Evolutionary conservation across 345 rosid species (phyloP), one percentile per base, ranked within the genome.

Genomic region (Arabis alpina): DNA sequence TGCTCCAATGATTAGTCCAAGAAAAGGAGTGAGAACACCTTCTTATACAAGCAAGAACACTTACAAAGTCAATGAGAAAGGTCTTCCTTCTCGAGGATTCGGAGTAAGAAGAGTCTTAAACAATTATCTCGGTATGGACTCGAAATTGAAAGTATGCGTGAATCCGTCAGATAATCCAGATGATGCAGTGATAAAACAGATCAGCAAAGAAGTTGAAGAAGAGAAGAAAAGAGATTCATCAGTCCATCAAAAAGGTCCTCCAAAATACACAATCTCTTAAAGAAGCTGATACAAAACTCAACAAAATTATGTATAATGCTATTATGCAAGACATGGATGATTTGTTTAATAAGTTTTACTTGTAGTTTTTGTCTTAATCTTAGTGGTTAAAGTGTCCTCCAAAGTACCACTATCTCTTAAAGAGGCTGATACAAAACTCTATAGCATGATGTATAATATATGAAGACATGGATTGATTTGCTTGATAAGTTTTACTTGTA

Each of bases 61-160:
- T 24, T 79, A 49, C 76, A 82, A 82, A 80, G 53, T 39, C 52
- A 45, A 1, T 16, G 70, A 75, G 59, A 75, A 68, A 61, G 62
- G 63, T 36, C 81, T 73, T 69, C 83, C 65, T 15, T 88, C 95
- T 3, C 88, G 91, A 15, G 97, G 99, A 13, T 85, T 87, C 15
- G 99, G 99, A 68, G 99, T 94, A 57, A 89, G 73, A 79, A 89
- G 88, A 40, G 96, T 79, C 6, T 75, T 94, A 76, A 82, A 85
- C 36, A 88, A 82, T 54, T 94, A 91, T 79, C 93, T 94, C 32
- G 86, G 93, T 27, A 93, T 69, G 40, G 97, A 93, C 3, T 49
- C 88, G 1, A 93, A 83, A 76, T 58, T 84, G 24, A 89, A 83
- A 79, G 65, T 82, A 12, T 80, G 89, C 4, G 82, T 85, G 44